These are phyloP conservation scores for Gymnopus androsaceus DNA, from an alignment of 1,284 basidiomycete genomes.

Conservation along the genomic window DNA sequence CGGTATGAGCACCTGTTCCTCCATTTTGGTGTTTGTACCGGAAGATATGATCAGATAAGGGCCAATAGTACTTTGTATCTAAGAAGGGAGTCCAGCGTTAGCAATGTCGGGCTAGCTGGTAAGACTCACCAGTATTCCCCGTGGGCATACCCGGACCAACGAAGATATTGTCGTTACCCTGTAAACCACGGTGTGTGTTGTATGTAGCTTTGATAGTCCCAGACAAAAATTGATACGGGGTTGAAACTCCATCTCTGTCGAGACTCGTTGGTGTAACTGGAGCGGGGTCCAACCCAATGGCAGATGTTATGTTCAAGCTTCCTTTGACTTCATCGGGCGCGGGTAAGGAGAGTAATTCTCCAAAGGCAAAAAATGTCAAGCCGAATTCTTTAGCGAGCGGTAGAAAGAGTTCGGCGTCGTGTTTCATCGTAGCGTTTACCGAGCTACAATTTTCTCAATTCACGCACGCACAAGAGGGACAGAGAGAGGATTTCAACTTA, in stretches of 20 bases:
- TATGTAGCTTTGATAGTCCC: constrained; percentile 51
- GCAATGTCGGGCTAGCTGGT: neutral
- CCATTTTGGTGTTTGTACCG: constrained; percentile 37
- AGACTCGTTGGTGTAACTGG: constrained; percentile 39
- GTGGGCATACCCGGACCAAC: constrained; percentile 40
- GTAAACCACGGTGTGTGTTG: constrained; percentile 31
- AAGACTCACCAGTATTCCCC: constrained; percentile 36
- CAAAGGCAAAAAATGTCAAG: constrained; percentile 45
- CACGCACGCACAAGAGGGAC: neutral
- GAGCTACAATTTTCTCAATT: constrained; percentile 25
- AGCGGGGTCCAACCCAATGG: constrained; percentile 44
- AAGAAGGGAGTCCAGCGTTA: neutral
- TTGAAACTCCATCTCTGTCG: constrained; percentile 35
- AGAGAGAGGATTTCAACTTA: constrained; percentile 15
- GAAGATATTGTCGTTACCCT: constrained; percentile 27
- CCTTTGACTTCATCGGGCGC: constrained; percentile 18
- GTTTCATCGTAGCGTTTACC: constrained; percentile 33
- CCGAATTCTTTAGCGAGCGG: constrained; percentile 38
- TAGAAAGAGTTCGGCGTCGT: constrained; percentile 32
- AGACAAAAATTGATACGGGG: constrained; percentile 44
- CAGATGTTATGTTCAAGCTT: constrained; percentile 31
- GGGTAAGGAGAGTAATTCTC: constrained; percentile 32
- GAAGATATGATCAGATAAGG: constrained; percentile 34
- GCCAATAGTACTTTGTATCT: constrained; percentile 55
- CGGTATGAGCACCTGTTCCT: constrained; percentile 60